These are phyloP conservation scores for Teunomyces barrocoloradensis DNA, from an alignment of 805 yeast genomes.

Conservation along the genomic window DNA sequence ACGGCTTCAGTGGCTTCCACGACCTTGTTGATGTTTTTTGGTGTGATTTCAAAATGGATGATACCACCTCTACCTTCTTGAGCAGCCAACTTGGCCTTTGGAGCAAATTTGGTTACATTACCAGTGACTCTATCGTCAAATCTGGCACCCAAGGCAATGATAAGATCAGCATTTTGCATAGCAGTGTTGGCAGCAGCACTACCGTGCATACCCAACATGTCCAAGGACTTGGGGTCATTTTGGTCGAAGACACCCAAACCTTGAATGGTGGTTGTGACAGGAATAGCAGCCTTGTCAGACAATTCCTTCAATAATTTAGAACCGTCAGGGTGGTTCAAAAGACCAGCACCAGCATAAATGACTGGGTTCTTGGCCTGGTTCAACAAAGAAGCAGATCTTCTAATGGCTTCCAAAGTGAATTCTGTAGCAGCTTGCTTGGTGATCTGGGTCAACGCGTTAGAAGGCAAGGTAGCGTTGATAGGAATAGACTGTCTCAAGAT, in stretches of 20 bases:
- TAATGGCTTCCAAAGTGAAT: conserved; percentile 70
- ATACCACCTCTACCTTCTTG: conserved; percentile 90
- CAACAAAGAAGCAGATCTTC: conserved; percentile 73
- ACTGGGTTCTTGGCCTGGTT: conserved; percentile 85
- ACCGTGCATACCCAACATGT: conserved; percentile 99
- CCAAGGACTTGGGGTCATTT: conserved; percentile 82
- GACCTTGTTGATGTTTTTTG: conserved; percentile 97
- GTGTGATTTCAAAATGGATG: conserved; percentile 91
- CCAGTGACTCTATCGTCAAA: conserved; percentile 98
- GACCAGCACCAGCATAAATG: conserved; percentile 90
- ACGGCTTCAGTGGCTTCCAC: conserved; percentile 94
- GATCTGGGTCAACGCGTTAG: conserved; percentile 64
- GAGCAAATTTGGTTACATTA: conserved; percentile 83
- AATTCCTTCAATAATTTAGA: conserved; percentile 77
- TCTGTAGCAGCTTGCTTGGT: conserved; percentile 70
- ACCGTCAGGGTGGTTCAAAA: conserved; percentile 75
- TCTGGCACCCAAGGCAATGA: conserved; percentile 93
- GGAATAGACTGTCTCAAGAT: conserved; percentile 86
- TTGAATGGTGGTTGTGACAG: conserved; percentile 94
- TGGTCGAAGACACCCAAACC: conserved; percentile 95
- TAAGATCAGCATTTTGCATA: conserved; percentile 89
- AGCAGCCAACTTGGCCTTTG: conserved; percentile 88
- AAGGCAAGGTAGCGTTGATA: conserved; percentile 70
- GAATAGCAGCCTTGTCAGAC: conserved; percentile 87
- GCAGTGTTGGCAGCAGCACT: conserved; percentile 92